Evolutionary conservation across 2,329 filamentous ascomycete species (phyloP), one percentile per base, ranked within the genome.

Genomic region (Lecanosticta acicola): DNA sequence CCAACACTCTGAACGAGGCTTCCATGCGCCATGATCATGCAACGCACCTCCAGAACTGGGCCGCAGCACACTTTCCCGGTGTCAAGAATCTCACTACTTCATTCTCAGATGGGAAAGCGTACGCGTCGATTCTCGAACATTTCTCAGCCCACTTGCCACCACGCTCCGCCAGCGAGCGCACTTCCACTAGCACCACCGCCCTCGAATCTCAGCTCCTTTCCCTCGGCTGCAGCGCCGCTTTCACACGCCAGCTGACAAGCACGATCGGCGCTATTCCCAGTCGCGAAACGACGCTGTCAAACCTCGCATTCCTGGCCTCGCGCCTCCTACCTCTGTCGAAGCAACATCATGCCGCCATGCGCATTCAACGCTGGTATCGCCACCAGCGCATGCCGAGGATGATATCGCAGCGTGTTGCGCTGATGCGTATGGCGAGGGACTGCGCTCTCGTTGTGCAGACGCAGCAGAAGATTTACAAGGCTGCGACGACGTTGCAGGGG

Each of bases 261-360:
- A 50, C 63, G 0, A 50, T 56, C 7, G 52, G 43, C 24, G 59
- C 68, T 19, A 71, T 81, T 18, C 76, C 78, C 10, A 72, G 75
- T 45, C 66, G 67, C 19, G 71, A 76, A 53, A 80, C 79, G 50
- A 78, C 76, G 0, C 59, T 80, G 19, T 72, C 76, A 2, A 72
- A 75, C 2, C 71, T 83, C 5, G 71, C 78, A 3, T 81, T 81
- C 59, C 71, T 83, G 4, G 78, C 77, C 34, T 79, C 76, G 3
- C 71, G 79, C 33, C 65, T 83, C 1, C 66, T 83, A 3, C 71
- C 74, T 0, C 68, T 77, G 4, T 71, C 72, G 1, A 68, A 68
- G 45, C 65, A 64, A 10, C 66, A 71, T 46, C 71, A 73, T 35
- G 79, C 79, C 2, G 77, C 78, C 0, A 59, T 66, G 2, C 66